Evolutionary conservation across 2,329 filamentous ascomycete species (phyloP).

Genomic region (Bipolaris zeicola): DNA sequence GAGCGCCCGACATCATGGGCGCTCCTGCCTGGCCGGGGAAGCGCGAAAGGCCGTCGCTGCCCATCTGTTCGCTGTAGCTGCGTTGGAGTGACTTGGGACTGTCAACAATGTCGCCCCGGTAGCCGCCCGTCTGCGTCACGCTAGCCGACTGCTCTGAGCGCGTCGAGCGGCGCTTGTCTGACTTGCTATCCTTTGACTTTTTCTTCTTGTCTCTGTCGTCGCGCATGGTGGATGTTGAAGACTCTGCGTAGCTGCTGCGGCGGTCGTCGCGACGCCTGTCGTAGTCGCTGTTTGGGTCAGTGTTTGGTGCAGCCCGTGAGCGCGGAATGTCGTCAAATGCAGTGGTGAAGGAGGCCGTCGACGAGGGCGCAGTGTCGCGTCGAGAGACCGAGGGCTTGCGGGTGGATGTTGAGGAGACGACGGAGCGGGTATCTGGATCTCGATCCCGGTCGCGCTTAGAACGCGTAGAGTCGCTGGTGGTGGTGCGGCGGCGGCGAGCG

Average conservation of each 20-base stretch:
- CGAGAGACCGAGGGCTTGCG: slow-evolving; percentile 40
- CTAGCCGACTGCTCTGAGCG: slow-evolving; percentile 37
- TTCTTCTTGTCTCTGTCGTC: slow-evolving; percentile 40
- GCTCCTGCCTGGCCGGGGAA: slow-evolving; percentile 44
- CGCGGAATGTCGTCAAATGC: slow-evolving; percentile 41
- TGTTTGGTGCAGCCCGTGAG: slow-evolving; percentile 17
- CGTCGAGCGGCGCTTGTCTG: slow-evolving; percentile 39
- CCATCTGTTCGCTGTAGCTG: slow-evolving; percentile 40
- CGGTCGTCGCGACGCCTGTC: slow-evolving; percentile 36
- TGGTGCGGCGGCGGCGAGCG: slow-evolving; percentile 31
- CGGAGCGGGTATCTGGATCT: slow-evolving; percentile 39
- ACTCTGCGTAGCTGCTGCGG: slow-evolving; percentile 38
- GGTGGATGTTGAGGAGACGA: slow-evolving; percentile 44
- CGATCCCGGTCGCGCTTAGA: slow-evolving; percentile 38
- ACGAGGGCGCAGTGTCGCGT: slow-evolving; percentile 40
- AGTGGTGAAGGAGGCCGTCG: slow-evolving; percentile 49
- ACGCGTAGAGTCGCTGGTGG: slow-evolving; percentile 34
- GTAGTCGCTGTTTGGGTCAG: slow-evolving; percentile 34
- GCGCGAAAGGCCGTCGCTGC: slow-evolving; percentile 40
- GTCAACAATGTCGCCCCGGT: slow-evolving; percentile 41
- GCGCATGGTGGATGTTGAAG: slow-evolving; percentile 34
- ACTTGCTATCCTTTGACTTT: slow-evolving; percentile 27
- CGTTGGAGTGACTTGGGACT: slow-evolving; percentile 29
- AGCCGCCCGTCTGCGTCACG: slow-evolving; percentile 35
- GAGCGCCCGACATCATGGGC: slow-evolving; percentile 44